Base-by-base conservation (phyloP, 257 asterid genomes). In the Lycium barbarum region DNA sequence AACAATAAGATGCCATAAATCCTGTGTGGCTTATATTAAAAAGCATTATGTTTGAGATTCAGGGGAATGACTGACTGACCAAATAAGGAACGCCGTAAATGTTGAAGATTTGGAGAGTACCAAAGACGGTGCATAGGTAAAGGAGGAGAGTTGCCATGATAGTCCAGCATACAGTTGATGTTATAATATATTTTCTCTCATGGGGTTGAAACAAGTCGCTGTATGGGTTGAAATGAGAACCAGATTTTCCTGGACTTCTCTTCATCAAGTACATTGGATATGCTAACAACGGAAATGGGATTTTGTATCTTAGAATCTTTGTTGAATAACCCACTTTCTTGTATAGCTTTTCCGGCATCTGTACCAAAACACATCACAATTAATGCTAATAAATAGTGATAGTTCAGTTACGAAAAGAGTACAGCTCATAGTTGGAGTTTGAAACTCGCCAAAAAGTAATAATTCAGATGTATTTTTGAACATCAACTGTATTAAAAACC, bases 231-330 rank as follows among this genome's bases (percentile, higher is more conserved):
- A 84, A 89, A 51, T 91, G 93, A 55, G 93, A 91, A 58, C 92
- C 93, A 7, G 26, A 82, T 40, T 91, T 91, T 26, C 93, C 93
- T 0, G 92, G 92, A 83, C 91, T 91, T 78, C 93, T 86, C 26
- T 58, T 62, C 93, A 92, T 88, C 89, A 92, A 91, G 83, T 93
- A 93, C 84, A 93, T 62, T 49, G 97, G 97, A 82, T 92, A 93
- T 49, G 97, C 97, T 67, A 93, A 87, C 94, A 93, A 73, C 45
- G 97, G 96, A 82, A 93, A 93, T 22, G 97, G 96, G 87, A 92
- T 74, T 18, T 91, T 93, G 91, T 89, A 93, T 81, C 97, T 91
- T 36, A 85, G 33, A n/a, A 70, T 26, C 54, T 81, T 85, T 5
- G 85, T 85, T 7, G 84, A 22, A 65, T 33, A 45, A 15, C 47